Evolutionary conservation across 2,329 filamentous ascomycete species (phyloP).

Genomic region (Verticillium zaregamsianum): DNA sequence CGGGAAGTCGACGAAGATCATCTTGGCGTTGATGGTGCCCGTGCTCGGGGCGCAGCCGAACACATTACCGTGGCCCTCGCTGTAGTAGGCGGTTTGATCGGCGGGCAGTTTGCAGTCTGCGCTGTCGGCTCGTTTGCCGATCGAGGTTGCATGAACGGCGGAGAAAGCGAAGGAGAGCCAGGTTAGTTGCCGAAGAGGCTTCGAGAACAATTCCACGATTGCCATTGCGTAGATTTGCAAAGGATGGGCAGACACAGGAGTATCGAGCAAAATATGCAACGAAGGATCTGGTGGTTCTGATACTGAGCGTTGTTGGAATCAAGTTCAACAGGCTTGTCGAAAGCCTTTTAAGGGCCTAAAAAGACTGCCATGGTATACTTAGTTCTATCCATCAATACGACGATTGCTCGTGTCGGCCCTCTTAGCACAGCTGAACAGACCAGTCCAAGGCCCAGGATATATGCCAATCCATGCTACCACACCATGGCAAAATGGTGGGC

Average conservation of each 20-base stretch:
- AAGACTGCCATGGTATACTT: not conserved
- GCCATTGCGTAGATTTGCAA: not conserved
- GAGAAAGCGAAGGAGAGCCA: not conserved
- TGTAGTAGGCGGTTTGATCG: slow-evolving; percentile 18
- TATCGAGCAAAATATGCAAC: too few relatives aligned
- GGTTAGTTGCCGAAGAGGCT: not conserved
- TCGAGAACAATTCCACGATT: not conserved
- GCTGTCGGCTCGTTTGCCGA: not conserved
- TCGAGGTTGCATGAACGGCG: not conserved
- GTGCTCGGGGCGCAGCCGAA: slow-evolving; percentile 24
- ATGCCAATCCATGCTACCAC: not conserved
- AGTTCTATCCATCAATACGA: not conserved
- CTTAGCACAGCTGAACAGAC: not conserved
- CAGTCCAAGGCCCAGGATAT: not conserved
- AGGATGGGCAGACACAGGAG: not conserved
- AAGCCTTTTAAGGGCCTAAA: too few relatives aligned
- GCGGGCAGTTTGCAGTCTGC: slow-evolving; percentile 18
- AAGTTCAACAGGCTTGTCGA: too few relatives aligned
- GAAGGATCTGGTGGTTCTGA: too few relatives aligned
- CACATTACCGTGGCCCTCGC: slow-evolving; percentile 22
- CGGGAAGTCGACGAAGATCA: slow-evolving; percentile 33
- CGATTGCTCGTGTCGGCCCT: not conserved
- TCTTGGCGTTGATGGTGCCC: slow-evolving; percentile 23
- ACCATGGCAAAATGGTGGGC: not conserved
- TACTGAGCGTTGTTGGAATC: too few relatives aligned